Percentiles rank a stretch among this genome's conserved stretches.
Conservation (phyloP, 2,329 filamentous ascomycete species). For the Colletotrichum sp. region DNA sequence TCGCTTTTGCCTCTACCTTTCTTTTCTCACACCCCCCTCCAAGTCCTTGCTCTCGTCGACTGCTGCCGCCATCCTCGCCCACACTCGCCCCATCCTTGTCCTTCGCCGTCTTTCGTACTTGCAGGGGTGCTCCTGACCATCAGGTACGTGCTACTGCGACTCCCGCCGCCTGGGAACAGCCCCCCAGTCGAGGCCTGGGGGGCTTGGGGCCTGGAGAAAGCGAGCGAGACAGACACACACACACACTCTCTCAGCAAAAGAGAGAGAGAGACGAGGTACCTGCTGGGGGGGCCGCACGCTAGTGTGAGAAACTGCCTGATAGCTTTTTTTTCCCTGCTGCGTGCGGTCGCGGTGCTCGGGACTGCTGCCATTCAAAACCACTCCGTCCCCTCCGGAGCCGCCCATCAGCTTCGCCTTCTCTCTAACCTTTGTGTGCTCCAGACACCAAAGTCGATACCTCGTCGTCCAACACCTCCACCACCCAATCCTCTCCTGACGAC, state of each 20-base stretch:
- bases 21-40: neutral
- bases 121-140: constrained; percentile 20
- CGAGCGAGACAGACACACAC: neutral
- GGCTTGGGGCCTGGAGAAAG: neutral
- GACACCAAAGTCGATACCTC: constrained; percentile 16
- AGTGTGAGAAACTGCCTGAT: constrained; percentile 3
- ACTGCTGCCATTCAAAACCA: constrained; percentile 22
- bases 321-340: constrained; percentile 16
- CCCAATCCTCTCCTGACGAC: neutral
- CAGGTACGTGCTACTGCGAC: constrained; percentile 21
- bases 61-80: neutral
- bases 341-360: constrained; percentile 12
- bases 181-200: neutral
- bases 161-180: constrained; percentile 16
- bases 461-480: neutral
- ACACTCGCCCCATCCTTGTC: neutral
- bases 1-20: neutral
- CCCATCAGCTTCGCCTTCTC: constrained; percentile 3
- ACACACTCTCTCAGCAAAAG: neutral
- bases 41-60: neutral
- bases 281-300: neutral
- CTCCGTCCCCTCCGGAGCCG: constrained; percentile 22
- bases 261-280: neutral
- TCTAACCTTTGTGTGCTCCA: constrained; percentile 20
- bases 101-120: neutral